phyloP scores from a whole-genome alignment of 257 asterid species.

The Prunella vulgaris region DNA sequence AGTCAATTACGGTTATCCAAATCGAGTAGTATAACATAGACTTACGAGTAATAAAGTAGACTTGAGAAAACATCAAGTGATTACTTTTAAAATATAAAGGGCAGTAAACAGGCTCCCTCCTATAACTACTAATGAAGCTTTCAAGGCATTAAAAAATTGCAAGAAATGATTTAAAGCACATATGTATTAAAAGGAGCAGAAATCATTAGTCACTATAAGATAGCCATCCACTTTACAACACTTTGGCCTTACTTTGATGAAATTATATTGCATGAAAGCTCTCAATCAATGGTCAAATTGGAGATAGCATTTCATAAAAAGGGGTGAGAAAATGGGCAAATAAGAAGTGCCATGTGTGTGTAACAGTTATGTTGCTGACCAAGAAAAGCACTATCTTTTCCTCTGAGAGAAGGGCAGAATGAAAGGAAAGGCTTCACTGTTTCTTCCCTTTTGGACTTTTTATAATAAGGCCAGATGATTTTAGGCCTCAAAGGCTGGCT shows the following conservation, averaged over 20 bases:
- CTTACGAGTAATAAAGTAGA: conserved; percentile 17
- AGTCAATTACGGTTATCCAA: conserved; percentile 40
- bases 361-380: conserved; percentile 60
- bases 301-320: conserved; percentile 46
- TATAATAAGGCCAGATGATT: conserved; percentile 33
- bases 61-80: conserved; percentile 20
- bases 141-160: conserved; percentile 38
- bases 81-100: conserved; percentile 30
- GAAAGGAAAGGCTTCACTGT: conserved; percentile 30
- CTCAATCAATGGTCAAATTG: conserved; percentile 52
- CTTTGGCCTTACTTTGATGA: conserved; percentile 32
- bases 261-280: conserved; percentile 40
- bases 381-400: conserved; percentile 51
- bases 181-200: conserved; percentile 54
- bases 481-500: conserved; percentile 23
- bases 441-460: conserved; percentile 29
- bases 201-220: conserved; percentile 40
- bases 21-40: conserved; percentile 21
- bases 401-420: conserved; percentile 26
- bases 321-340: conserved; percentile 47
- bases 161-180: conserved; percentile 38
- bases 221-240: conserved; percentile 33
- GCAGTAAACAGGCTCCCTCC: conserved; percentile 33
- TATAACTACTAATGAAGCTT: conserved; percentile 30
- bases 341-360: conserved; percentile 39